phyloP scores from a whole-genome alignment of 2,329 filamentous ascomycete species.

The Phialophora macrospora region DNA sequence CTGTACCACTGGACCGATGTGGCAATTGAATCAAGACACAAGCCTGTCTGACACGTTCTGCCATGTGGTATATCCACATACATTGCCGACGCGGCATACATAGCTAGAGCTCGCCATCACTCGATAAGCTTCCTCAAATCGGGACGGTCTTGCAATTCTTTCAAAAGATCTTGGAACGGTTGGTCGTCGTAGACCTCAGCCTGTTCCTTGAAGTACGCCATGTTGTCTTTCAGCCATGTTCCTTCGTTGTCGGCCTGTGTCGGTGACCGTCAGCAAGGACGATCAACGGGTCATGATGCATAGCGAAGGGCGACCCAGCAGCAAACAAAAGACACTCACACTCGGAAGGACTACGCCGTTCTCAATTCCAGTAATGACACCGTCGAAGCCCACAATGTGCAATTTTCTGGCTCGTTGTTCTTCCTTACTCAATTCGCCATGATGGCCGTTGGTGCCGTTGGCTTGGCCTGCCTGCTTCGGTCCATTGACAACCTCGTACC shows the following conservation, averaged over 20 bases:
- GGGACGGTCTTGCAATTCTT: conserved; percentile 28
- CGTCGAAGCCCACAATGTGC: conserved; percentile 29
- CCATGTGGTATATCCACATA: too few species aligned
- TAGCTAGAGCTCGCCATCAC: not conserved
- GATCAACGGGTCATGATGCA: not conserved
- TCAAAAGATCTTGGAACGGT: conserved; percentile 27
- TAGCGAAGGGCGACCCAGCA: not conserved
- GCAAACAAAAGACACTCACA: conserved; percentile 26
- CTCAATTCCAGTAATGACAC: conserved; percentile 34
- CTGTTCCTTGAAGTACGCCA: conserved; percentile 34
- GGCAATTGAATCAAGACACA: too few species aligned
- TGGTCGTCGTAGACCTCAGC: conserved; percentile 30
- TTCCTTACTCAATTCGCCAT: conserved; percentile 12
- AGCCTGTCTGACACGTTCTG: too few species aligned
- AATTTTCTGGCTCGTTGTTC: conserved; percentile 31
- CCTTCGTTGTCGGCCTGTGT: conserved; percentile 35
- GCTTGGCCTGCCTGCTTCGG: not conserved
- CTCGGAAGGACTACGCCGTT: conserved; percentile 35
- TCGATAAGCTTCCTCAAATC: conserved; percentile 26
- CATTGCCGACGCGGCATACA: too few species aligned
- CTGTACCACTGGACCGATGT: too few species aligned
- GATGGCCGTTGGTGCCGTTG: conserved; percentile 1
- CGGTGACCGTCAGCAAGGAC: not conserved
- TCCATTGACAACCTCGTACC: conserved; percentile 35
- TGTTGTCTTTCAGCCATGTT: conserved; percentile 36